Base-by-base conservation (phyloP, 2,329 filamentous ascomycete species). In the Fusarium bulbicola region DNA sequence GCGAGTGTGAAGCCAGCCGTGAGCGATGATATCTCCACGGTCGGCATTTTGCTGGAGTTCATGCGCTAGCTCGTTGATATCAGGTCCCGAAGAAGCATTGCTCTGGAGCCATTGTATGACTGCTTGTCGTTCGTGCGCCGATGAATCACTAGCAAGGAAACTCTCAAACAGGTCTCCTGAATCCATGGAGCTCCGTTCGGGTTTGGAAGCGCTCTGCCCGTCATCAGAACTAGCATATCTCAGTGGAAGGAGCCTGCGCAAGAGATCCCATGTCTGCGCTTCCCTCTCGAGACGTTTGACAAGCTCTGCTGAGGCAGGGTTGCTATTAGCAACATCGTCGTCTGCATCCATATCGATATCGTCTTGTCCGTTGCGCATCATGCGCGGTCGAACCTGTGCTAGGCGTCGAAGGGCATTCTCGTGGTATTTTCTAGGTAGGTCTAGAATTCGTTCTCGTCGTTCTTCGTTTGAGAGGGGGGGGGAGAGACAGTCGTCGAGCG, bases 1-100 rank as follows among this genome's bases (percentile, higher is more conserved):
- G 72, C 95, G 93, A 1, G 96, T 98, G 80, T 97, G 94, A 71
- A 98, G 89, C 93, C 95, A 98, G 45, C 95, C 95, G 80, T 95
- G 91, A 34, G 93, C 91, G 84, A 96, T 93, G 15, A 95, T 90
- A 56, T 95, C 93, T 15, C 93, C 92, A 76, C 93, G 87, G 67
- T 95, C 93, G 18, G 93, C 92, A 70, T 91, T 91, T 68, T 90
- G 87, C 79, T 95, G 92, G 60, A 95, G 87, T 63, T 95, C 92
- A 59, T 91, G 88, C 57, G 95, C 92, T 34, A 97, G 85, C 32
- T 92, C 89, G 73, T 95, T 90, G 36, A 97, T 91, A 70, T 93
- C 91, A 45, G 91, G 91, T 7, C 90, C 89, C 32, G 89, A 88
- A 58, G 91, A 89, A 4, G 94, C 93, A 47, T 91, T 94, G 74